A percentile compares a stretch with the other conserved stretches of the same genome.
These are phyloP conservation scores for Atkinsonella hypoxylon DNA, from an alignment of 2,329 filamentous ascomycete species.

Conservation along the genomic window DNA sequence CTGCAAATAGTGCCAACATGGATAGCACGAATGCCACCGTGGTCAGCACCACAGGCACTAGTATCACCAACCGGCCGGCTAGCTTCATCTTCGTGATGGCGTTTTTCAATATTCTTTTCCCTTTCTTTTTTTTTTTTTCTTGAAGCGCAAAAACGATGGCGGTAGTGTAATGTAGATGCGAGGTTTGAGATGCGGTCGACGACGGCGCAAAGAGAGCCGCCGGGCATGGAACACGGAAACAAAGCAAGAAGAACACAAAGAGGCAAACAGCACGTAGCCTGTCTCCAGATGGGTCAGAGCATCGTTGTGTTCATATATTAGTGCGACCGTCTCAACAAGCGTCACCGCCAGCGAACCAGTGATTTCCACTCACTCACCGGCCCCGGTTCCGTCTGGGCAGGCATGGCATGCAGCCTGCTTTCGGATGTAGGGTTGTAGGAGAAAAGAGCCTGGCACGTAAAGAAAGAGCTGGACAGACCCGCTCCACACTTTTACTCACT, in stretches of 20 bases:
- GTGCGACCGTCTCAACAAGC: background rate
- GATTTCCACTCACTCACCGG: background rate
- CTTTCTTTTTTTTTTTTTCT: background rate
- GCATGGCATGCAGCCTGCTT: background rate
- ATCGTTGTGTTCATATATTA: background rate
- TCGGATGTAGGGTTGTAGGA: no score
- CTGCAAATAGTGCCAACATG: slow-evolving; percentile 28
- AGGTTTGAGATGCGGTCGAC: background rate
- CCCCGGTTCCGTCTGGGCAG: background rate
- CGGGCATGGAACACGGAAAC: background rate
- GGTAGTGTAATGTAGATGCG: background rate
- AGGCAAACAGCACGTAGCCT: background rate
- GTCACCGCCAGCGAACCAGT: background rate
- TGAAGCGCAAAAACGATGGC: background rate
- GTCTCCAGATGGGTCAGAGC: background rate
- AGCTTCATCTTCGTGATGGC: slow-evolving; percentile 3
- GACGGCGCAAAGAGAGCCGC: background rate
- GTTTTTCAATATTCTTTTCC: background rate
- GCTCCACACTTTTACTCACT: no score
- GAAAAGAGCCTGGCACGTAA: no score
- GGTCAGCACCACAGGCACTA: slow-evolving; percentile 25
- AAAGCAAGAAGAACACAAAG: background rate
- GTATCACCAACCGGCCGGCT: slow-evolving; percentile 14
- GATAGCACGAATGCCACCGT: slow-evolving; percentile 27
- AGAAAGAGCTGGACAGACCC: no score